Evolutionary conservation across 2,329 filamentous ascomycete species (phyloP), one percentile per base, ranked within the genome.

Genomic region (Fusarium brachygibbosum): DNA sequence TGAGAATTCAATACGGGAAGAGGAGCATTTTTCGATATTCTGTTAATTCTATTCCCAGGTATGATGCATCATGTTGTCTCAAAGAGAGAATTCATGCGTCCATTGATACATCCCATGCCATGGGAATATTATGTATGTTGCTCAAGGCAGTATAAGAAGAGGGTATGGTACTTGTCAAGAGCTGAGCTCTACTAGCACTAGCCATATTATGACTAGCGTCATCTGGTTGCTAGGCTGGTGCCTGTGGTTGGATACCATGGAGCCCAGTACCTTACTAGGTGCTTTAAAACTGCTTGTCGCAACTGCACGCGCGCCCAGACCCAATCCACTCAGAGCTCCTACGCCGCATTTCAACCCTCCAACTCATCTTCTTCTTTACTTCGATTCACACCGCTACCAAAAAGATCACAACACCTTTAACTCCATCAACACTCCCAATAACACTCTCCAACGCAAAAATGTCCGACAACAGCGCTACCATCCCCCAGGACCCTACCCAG

Each of bases 381-480:
- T 59, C 58, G 48, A 59, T 48, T 52, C 58, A 42, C 54, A 55
- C 49, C 58, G 56, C 49, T 56, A 57, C 65, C 35, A 54, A 53
- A 45, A 37, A 42, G 40, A 53, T 38, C 35, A 46, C 38, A 58
- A 31, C 49, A n/a, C 55, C 48, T 52, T 57, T 52, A 61, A 32
- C 35, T 40, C 34, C 34, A 31, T 49, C 52, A 21, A 25, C 38
- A 50, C 37, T 25, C 11, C 31, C 28, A 52, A 45, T 25, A 63
- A 46, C 19, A 17, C 28, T 28, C 9, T 28, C 25, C 28, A 64
- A 56, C 61, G 58, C 58, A 64, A 74, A 56, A 73, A 86, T 88
- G 85, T 80, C 85, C 75, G 81, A 84, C 71, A 86, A 85, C 81
- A 80, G 81, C 69, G 76, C 82, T 71, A 84, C 83, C 67, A 78